Percentiles rank a stretch among this genome's conserved stretches.
Conservation (phyloP, 1,284 basidiomycete genomes). For the Sanghuangporus baumii region DNA sequence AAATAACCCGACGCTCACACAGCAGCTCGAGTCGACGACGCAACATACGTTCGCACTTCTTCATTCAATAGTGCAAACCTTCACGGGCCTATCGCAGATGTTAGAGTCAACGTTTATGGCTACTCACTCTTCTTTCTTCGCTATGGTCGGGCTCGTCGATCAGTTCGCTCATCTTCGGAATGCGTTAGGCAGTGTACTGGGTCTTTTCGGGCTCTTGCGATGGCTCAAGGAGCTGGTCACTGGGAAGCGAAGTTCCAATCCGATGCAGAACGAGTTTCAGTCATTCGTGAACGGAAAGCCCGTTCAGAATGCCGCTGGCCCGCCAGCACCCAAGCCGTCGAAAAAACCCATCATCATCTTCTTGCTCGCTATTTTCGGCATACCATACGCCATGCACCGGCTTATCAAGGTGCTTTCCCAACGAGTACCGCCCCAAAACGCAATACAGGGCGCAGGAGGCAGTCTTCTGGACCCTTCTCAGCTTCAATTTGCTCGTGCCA, state of each 20-base stretch:
- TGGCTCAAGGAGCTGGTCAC: constrained; percentile 72
- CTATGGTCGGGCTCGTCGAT: constrained; percentile 97
- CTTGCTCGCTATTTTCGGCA: constrained; percentile 90
- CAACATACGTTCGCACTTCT: constrained; percentile 92
- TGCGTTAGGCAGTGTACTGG: constrained; percentile 90
- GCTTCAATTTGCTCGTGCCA: constrained; percentile 84
- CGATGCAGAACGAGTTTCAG: constrained; percentile 56
- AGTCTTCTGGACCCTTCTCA: constrained; percentile 66
- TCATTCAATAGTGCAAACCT: constrained; percentile 93
- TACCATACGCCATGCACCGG: constrained; percentile 93
- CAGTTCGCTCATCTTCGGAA: constrained; percentile 90
- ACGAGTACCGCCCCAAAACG: constrained; percentile 37
- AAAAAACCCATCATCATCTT: constrained; percentile 94
- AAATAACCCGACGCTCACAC: constrained; percentile 66
- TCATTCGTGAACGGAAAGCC: constrained; percentile 65
- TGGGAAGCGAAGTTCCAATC: constrained; percentile 35
- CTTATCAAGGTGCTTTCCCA: constrained; percentile 78
- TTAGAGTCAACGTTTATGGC: constrained; percentile 98
- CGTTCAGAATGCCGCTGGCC: constrained; percentile 46
- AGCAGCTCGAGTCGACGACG: constrained; percentile 85
- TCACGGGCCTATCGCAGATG: constrained; percentile 95
- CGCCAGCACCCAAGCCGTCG: constrained; percentile 54
- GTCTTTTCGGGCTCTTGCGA: constrained; percentile 83
- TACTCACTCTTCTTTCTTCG: constrained; percentile 97
- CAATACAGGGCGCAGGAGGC: constrained; percentile 33